Base-by-base conservation (phyloP, 2,329 filamentous ascomycete species). In the Decorospora gaudefroyi region DNA sequence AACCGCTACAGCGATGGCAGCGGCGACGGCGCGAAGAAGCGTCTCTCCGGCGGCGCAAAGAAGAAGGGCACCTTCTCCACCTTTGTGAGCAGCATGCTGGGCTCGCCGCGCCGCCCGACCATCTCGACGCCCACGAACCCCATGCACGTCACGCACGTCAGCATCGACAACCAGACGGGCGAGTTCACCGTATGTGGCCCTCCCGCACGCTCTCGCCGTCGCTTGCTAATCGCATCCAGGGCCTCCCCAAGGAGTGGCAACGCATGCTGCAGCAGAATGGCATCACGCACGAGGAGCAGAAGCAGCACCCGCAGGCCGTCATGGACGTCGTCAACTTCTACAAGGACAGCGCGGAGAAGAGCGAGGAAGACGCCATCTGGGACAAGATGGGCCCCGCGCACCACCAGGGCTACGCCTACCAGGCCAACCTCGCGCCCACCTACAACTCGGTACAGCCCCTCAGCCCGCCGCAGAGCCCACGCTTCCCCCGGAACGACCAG, bases 81-180 rank as follows among this genome's bases (percentile, higher is more conserved):
- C 61, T 71, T 72, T 52, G 58, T 72, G 60, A 70, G 63, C 62
- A 67, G 58, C 59, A 63, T 70, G 58, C 59, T 72, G 48, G 68
- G 68, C 55, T 92, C 90, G 23, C 90, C 88, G 39, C 88, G 91
- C 72, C 89, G 90, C 55, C 90, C 93, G 32, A 84, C 92, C 71
- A 99, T 99, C 62, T 97, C 93, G n/a, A 89, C 90, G 25, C 93
- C 93, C 41, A 91, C 96, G 72, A 97, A 99, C 64, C 93, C 93
- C 34, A 90, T 97, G 48, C 93, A 97, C 73, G 89, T 99, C 62
- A 97, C 92, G 44, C 93, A 99, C 72, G 93, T 99, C 56, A 92
- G 92, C 60, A 96, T 96, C 70, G 92, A 99, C 72, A 95, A 93
- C 74, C 82, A 88, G 63, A 97, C 93, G 3, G 93, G 93, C 57